Conservation (phyloP, 345 rosid genomes). For the Rubroshorea leprosula region DNA sequence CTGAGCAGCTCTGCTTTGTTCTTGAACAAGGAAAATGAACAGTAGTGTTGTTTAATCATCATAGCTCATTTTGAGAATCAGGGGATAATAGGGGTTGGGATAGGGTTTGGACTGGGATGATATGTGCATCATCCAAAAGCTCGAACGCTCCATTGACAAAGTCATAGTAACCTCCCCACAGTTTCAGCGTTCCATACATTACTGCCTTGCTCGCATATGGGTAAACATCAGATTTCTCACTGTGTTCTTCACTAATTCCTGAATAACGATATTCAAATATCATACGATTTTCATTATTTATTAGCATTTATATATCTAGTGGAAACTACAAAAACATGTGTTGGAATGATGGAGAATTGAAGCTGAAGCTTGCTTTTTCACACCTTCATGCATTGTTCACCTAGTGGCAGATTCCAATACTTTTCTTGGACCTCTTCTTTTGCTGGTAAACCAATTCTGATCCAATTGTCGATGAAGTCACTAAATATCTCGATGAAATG, state of each 20-base stretch:
- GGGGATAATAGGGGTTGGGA: not conserved
- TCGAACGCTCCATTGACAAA: conserved; percentile 74
- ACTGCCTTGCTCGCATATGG: conserved; percentile 88
- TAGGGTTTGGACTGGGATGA: not conserved
- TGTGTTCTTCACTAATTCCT: conserved; percentile 93
- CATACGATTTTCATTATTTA: not conserved
- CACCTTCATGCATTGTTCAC: conserved; percentile 44
- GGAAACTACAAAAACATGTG: not conserved
- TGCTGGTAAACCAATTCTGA: conserved; percentile 69
- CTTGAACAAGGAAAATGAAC: too few species aligned
- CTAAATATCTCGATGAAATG: conserved; percentile 22
- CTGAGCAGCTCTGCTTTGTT: too few species aligned
- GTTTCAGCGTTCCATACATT: conserved; percentile 57
- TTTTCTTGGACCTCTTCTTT: conserved; percentile 58
- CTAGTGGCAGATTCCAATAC: conserved; percentile 23
- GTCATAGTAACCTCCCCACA: conserved; percentile 89
- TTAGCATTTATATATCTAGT: not conserved
- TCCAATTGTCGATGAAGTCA: conserved; percentile 96
- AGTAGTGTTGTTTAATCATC: too few species aligned
- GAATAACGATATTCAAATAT: conserved; percentile 17
- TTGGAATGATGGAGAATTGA: not conserved
- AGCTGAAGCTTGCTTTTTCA: conserved; percentile 49
- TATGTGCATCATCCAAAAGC: conserved; percentile 70
- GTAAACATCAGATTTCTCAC: conserved; percentile 68
- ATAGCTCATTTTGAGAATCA: not conserved